Evolutionary conservation across 306 rosid genomes (phyloP), one percentile per base, ranked within the genome.

Genomic region (Dryas octopetala): DNA sequence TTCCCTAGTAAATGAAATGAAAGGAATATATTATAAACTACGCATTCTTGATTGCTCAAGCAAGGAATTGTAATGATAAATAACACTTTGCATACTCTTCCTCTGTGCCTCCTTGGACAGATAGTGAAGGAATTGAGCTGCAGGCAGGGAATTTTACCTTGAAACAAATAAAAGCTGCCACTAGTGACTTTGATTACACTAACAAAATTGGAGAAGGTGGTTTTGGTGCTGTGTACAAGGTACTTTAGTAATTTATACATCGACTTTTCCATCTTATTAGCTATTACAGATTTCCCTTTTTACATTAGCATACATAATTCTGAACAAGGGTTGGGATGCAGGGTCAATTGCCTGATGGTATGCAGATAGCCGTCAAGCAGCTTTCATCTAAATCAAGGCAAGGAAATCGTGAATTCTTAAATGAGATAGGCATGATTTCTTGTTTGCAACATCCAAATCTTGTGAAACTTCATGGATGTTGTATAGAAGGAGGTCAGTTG

Each of bases 151-250:
- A 54, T 78, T 88, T 90, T 79, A 86, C 87, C 70, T 71, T 90
- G 70, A 81, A 86, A 64, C 93, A 85, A 75, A 61, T 88, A 78
- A 78, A 76, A 76, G 86, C 81, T 43, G 93, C 93, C 49, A 88
- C 96, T 11, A 32, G 85, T 16, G 73, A 88, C 76, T 90, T 90
- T 26, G 66, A 87, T 81, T 60, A 47, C 13, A 54, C 23, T 70
- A 88, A 90, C 80, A 90, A 88, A 77, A 80, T 90, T 50, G 96
- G 96, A 71, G 91, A 90, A 86, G 92, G 91, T 15, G 92, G 92
- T 65, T 90, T 90, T 68, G 96, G 90, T 70, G 90, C 92, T 17
- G 96, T 88, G 19, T 88, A 78, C 86, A 88, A 88, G 89, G 92
- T 88, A 63, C 28, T 72, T 62, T 72, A 38, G 48, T 58, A 49